Percentiles rank a stretch among this genome's conserved stretches.
Conservation (phyloP, 108 stramenopile genomes). For the Nannochloropsis granulata region DNA sequence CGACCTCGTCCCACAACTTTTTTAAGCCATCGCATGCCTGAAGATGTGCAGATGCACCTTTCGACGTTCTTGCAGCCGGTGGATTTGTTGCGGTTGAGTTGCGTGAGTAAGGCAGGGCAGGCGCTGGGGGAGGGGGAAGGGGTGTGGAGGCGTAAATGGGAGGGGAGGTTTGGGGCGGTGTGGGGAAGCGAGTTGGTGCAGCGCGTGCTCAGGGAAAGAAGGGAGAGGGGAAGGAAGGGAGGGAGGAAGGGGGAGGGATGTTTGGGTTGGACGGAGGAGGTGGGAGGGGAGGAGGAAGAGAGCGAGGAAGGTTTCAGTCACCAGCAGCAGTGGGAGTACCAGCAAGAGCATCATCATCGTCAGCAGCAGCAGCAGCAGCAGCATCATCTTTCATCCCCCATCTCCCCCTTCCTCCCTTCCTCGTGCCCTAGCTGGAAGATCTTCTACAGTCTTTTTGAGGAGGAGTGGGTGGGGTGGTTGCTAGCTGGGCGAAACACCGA, state of each 20-base stretch:
- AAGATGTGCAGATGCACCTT: not conserved
- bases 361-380: too few species aligned
- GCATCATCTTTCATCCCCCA: not conserved
- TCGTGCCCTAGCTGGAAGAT: slow-evolving; percentile 13
- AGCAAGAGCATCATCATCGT: too few species aligned
- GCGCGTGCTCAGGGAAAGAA: not conserved
- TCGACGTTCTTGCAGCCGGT: not conserved
- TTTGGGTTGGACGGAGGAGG: too few species aligned
- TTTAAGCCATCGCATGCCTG: not conserved
- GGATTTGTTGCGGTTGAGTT: not conserved
- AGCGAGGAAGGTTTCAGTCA: too few species aligned
- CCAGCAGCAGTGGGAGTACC: too few species aligned
- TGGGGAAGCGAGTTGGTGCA: not conserved
- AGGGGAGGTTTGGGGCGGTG: not conserved
- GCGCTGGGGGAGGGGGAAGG: not conserved
- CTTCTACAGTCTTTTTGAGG: slow-evolving; percentile 24
- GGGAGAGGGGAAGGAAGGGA: not conserved
- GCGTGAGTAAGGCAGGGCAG: not conserved
- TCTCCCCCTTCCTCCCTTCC: not conserved
- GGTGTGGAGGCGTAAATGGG: not conserved
- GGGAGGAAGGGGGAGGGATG: not conserved
- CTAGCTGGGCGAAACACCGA: slow-evolving; percentile 17
- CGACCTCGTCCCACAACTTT: not conserved
- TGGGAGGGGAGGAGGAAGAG: too few species aligned
- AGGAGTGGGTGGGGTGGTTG: slow-evolving; percentile 16